Conservation (phyloP, 2,329 filamentous ascomycete genomes). For the Fusarium verrucosum region DNA sequence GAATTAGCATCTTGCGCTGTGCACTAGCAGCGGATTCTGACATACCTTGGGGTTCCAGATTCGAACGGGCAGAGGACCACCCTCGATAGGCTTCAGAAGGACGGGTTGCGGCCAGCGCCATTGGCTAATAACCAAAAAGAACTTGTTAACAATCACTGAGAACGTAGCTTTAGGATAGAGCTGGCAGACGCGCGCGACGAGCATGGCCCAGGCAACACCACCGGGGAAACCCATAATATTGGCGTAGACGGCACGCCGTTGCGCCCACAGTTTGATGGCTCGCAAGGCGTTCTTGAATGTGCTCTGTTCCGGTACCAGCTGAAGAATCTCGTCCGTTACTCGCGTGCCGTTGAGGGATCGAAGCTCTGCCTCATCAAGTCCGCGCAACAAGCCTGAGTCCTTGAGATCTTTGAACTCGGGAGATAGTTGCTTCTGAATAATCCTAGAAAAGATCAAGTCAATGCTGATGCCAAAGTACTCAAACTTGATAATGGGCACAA, state of each 20-base stretch:
- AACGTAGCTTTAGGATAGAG: slow-evolving; percentile 93
- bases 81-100: slow-evolving; percentile 86
- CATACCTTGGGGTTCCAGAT: slow-evolving; percentile 92
- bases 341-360: slow-evolving; percentile 93
- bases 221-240: slow-evolving; percentile 97
- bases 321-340: slow-evolving; percentile 91
- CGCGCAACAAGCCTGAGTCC: slow-evolving; percentile 85
- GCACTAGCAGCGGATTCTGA: neutral
- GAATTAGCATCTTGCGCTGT: neutral
- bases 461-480: slow-evolving; percentile 92
- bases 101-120: slow-evolving; percentile 98
- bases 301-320: slow-evolving; percentile 86
- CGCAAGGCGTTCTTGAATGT: slow-evolving; percentile 90
- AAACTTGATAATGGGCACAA: slow-evolving; percentile 97
- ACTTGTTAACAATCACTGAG: slow-evolving; percentile 89
- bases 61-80: slow-evolving; percentile 79
- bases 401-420: slow-evolving; percentile 74
- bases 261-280: slow-evolving; percentile 96
- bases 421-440: slow-evolving; percentile 76
- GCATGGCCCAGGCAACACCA: slow-evolving; percentile 97
- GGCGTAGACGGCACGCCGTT: slow-evolving; percentile 89
- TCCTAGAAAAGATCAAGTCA: slow-evolving; percentile 87
- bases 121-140: slow-evolving; percentile 88
- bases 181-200: slow-evolving; percentile 94
- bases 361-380: slow-evolving; percentile 85